These are phyloP conservation scores for Camelina sativa DNA, from an alignment of 345 rosid genomes.

Conservation along the genomic window DNA sequence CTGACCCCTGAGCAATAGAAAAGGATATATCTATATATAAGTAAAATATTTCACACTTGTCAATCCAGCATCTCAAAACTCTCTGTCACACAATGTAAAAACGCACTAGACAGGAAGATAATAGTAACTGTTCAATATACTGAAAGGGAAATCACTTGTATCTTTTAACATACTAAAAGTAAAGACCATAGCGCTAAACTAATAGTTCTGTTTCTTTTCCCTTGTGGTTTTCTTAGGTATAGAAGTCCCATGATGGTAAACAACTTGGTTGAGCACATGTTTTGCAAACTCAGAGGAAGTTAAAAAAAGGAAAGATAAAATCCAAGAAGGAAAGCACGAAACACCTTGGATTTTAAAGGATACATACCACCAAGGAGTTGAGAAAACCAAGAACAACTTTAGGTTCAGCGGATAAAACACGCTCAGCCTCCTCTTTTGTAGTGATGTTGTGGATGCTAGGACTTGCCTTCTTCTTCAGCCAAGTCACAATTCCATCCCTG, in stretches of 20 bases:
- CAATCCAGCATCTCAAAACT: slow-evolving; percentile 24
- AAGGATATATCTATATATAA: slow-evolving; percentile 3
- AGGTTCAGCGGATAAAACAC: slow-evolving; percentile 41
- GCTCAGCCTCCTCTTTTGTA: slow-evolving; percentile 48
- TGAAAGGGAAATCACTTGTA: slow-evolving; percentile 1
- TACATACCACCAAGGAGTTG: slow-evolving; percentile 51
- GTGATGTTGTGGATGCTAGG: slow-evolving; percentile 46
- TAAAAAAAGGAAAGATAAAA: slow-evolving; percentile 6
- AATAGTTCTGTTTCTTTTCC: background rate
- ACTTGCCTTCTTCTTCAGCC: slow-evolving; percentile 51
- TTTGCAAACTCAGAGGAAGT: background rate
- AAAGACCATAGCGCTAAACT: background rate
- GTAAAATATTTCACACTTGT: slow-evolving; percentile 25
- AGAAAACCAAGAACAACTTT: slow-evolving; percentile 52
- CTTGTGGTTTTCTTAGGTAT: slow-evolving; percentile 2
- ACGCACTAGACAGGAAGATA: slow-evolving; percentile 13
- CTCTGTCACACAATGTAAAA: slow-evolving; percentile 5
- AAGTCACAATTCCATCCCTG: slow-evolving; percentile 53
- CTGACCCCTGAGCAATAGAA: slow-evolving; percentile 45
- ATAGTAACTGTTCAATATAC: background rate
- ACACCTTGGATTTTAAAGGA: slow-evolving; percentile 6
- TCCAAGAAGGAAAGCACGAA: slow-evolving; percentile 14
- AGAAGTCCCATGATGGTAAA: background rate
- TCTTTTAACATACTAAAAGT: slow-evolving; percentile 18
- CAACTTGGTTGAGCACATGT: slow-evolving; percentile 18